These are phyloP conservation scores for Backusella sp. DNA, from an alignment of 192 early-diverging fungal genomes.

Conservation along the genomic window DNA sequence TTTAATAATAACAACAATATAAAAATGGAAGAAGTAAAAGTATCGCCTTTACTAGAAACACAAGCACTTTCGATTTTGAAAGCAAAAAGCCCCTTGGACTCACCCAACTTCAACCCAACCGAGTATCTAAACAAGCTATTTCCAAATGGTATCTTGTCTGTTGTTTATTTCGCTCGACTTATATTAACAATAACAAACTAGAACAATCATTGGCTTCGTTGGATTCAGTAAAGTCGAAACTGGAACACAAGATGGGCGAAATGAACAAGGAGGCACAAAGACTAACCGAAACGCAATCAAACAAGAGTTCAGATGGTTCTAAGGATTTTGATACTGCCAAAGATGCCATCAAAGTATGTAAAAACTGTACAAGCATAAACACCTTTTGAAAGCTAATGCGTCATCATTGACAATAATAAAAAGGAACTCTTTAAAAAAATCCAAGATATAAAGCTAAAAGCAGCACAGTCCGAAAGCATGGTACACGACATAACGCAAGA, in stretches of 20 bases:
- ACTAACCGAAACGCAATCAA: conserved; percentile 71
- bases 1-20: not conserved
- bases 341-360: conserved; percentile 68
- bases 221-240: conserved; percentile 63
- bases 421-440: conserved; percentile 80
- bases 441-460: conserved; percentile 82
- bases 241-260: conserved; percentile 55
- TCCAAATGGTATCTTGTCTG: conserved; percentile 58
- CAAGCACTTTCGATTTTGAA: conserved; percentile 54
- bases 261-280: conserved; percentile 66
- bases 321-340: conserved; percentile 71
- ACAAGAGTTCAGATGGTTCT: conserved; percentile 48
- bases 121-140: conserved; percentile 82
- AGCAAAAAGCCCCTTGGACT: conserved; percentile 63
- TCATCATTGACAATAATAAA: not conserved
- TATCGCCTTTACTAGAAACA: conserved; percentile 57
- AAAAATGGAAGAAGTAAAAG: conserved; percentile 35
- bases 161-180: not conserved
- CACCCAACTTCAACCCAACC: conserved; percentile 67
- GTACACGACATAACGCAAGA: conserved; percentile 96
- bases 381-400: not conserved
- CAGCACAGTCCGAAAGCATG: conserved; percentile 79
- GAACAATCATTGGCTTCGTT: conserved; percentile 64
- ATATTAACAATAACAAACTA: conserved; percentile 19
- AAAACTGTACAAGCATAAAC: not conserved